Evolutionary conservation across 2,329 filamentous ascomycete genomes (phyloP), one percentile per base, ranked within the genome.

Genomic region (Trichoderma polysporum): DNA sequence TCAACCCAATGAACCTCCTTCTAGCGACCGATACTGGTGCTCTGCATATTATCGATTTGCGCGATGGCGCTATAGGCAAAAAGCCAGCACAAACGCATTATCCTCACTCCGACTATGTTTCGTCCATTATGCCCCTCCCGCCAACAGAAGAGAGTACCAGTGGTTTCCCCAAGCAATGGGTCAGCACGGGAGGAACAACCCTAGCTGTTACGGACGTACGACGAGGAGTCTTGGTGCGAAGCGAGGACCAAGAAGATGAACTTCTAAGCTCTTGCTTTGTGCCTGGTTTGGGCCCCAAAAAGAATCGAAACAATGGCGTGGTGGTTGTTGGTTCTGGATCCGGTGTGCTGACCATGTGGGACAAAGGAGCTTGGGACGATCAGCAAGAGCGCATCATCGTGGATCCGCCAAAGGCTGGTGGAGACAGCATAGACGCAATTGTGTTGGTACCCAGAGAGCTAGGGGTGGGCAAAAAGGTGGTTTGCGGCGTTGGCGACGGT

Each of bases 211-310:
- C 93, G 0, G 95, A 99, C 76, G 82, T 97, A 52, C 88, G 94
- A 27, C 86, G 92, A 56, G 94, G 94, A 15, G 92, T 97, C 6
- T 81, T 98, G 50, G 90, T 94, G 3, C 90, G 90, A 68, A 97
- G 93, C 71, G 95, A 97, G 75, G 93, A 98, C 74, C 95, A 98
- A 76, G 95, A 96, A 73, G 94, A 97, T 71, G 93, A 98, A 78
- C 81, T 98, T 67, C 84, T 97, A n/a, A 91, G 90, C 73, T 91
- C 91, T 1, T 83, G 88, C 54, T 92, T 93, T 74, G 88, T 98
- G 19, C 86, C 89, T 0, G 93, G 93, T 0, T 79, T 97, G 68
- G 88, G 91, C 0, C 88, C 90, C 33, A 89, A 88, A 76, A 82
- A 82, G 69, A 84, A 86, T 68, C 80, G 85, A 41, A 90, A 88